Evolutionary conservation across 176 grass and related monocot species (phyloP).

Genomic region (Musa troglodytarum): DNA sequence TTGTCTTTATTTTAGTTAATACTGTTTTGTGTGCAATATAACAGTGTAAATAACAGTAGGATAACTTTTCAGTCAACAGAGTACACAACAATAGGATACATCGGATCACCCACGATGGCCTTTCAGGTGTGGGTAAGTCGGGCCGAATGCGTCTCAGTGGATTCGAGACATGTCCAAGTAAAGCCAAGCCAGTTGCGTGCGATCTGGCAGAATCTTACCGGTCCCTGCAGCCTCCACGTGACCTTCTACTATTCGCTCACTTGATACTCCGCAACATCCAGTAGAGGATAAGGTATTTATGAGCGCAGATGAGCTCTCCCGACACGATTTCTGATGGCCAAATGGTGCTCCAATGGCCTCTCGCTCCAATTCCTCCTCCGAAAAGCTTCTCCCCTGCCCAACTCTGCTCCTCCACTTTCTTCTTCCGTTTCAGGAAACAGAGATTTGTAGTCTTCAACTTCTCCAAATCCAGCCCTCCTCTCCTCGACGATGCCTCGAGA

Average conservation of each 20-base stretch:
- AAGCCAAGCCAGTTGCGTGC: neutral
- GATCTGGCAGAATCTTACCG: conserved; percentile 2
- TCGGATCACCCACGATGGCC: too few relatives aligned
- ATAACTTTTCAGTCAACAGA: too few relatives aligned
- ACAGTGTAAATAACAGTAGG: too few relatives aligned
- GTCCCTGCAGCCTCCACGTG: neutral
- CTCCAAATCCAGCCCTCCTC: conserved; percentile 50
- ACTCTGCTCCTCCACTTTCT: neutral
- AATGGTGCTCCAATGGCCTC: conserved; percentile 68
- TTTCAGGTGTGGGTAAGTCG: too few relatives aligned
- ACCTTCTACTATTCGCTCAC: neutral
- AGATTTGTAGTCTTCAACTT: conserved; percentile 39
- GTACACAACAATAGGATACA: too few relatives aligned
- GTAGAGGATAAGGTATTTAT: conserved; percentile 44
- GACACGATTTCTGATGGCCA: conserved; percentile 35
- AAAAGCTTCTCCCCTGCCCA: conserved; percentile 26
- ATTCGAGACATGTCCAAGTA: too few relatives aligned
- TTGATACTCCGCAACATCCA: conserved; percentile 12
- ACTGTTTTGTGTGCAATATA: too few relatives aligned
- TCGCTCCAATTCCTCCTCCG: conserved; percentile 31
- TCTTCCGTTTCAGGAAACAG: conserved; percentile 11
- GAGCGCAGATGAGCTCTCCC: neutral
- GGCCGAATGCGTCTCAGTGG: too few relatives aligned
- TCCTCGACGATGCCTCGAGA: conserved; percentile 49
- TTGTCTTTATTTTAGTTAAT: too few relatives aligned